Conservation (phyloP, 2,329 filamentous ascomycete species). For the Ceratocystis alfenasii region DNA sequence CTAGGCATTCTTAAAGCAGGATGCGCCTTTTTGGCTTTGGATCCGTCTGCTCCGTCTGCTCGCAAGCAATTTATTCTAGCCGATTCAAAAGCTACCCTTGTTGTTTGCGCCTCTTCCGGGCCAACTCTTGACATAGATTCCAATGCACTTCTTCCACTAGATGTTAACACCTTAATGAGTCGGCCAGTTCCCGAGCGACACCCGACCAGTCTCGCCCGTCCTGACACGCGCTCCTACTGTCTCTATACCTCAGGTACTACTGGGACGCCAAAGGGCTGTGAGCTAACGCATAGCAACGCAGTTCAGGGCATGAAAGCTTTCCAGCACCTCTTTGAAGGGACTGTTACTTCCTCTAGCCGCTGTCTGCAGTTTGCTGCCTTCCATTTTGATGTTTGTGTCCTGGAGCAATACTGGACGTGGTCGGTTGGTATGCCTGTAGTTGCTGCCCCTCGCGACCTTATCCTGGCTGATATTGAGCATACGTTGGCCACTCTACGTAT, state of each 20-base stretch:
- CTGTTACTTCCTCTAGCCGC: constrained; percentile 61
- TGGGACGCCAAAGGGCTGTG: constrained; percentile 74
- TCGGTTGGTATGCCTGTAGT: constrained; percentile 77
- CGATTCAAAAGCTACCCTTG: constrained; percentile 55
- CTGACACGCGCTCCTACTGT: constrained; percentile 60
- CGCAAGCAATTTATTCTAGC: constrained; percentile 66
- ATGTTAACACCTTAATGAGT: constrained; percentile 27
- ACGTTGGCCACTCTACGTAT: constrained; percentile 62
- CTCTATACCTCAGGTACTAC: constrained; percentile 83
- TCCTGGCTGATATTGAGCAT: constrained; percentile 68
- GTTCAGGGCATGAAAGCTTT: constrained; percentile 86
- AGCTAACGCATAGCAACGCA: constrained; percentile 77
- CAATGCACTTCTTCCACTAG: constrained; percentile 29
- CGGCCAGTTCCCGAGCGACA: background rate
- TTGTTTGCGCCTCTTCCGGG: constrained; percentile 43
- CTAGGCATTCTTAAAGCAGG: constrained; percentile 73
- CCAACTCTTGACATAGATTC: background rate
- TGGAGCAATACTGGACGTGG: constrained; percentile 96
- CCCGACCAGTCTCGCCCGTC: constrained; percentile 15
- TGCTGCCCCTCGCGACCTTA: constrained; percentile 67
- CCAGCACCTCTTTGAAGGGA: constrained; percentile 59
- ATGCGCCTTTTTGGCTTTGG: constrained; percentile 68
- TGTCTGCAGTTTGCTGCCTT: constrained; percentile 92
- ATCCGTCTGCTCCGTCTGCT: constrained; percentile 57
- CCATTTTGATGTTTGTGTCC: constrained; percentile 85